Base-by-base conservation (phyloP, 441 rosid genomes). In the Aquilaria agallochum region DNA sequence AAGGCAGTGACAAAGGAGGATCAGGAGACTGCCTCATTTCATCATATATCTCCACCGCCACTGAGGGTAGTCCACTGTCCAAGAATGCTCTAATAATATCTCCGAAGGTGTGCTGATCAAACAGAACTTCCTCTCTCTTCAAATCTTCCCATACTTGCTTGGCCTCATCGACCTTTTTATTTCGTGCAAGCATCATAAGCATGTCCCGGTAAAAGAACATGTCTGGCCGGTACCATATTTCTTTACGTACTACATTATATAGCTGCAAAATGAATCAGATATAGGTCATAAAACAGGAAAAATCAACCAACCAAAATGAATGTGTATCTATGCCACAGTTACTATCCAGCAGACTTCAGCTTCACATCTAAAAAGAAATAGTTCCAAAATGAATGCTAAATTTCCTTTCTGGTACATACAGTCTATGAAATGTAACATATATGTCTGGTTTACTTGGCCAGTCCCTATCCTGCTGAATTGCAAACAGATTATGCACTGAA, bases 1-100 rank as follows among this genome's bases (percentile, higher is more conserved):
- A 91, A 53, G 97, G 95, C 73, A 91, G 56, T 32, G 97, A 87
- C 69, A 89, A 45, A 6, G 97, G 99, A 12, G 77, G 83, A 45
- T 87, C 95, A 10, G 99, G 90, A 60, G 99, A 94, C 48, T 62
- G 81, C 72, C 96, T 84, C 97, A 89, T 94, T 80, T 94, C 95
- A 10, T 72, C 74, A 0, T 94, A 94, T 66, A 91, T 83, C 42
- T 72, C 64, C 96, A 89, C 87, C 27, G 96, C 99, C 73, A 85
- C 87, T 0, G 74, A 72, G 5, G 83, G 89, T 71, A 87, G 72
- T 27, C 81, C 89, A 3, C 72, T 74, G 52, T 94, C 97, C 60
- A 76, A 76, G 65, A 87, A 94, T 3, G 75, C 92, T 70, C 96
- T 80, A 20, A 89, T 60, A 31, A 94, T 77, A 66, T 94, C 97